Evolutionary conservation across 805 yeast genomes (phyloP), one percentile per base, ranked within the genome.

Genomic region (Saccharomycopsis sp.): DNA sequence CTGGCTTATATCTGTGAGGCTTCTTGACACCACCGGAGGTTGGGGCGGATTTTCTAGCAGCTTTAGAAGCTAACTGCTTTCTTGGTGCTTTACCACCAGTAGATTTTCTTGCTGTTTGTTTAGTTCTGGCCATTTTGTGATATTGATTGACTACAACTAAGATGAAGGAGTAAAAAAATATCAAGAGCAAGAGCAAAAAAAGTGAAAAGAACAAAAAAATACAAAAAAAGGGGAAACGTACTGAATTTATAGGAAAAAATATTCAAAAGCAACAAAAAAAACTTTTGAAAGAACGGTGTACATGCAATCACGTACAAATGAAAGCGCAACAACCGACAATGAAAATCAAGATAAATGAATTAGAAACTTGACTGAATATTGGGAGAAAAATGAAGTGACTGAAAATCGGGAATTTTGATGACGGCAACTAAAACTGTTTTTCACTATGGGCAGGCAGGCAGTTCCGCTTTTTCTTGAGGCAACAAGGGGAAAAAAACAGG

Each of bases 41-140:
- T 75, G 91, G 90, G 60, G 91, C 91, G 51, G 91, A 85, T 77
- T 87, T 87, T 79, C 94, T 83, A 67, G 94, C 92, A 65, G 91
- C 92, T 82, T 87, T 87, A 64, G 94, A 87, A 64, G 94, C 92
- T 70, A 88, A 82, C 74, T 86, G 91, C 80, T 87, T 87, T 82
- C 95, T 85, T 79, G 95, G 95, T 60, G 92, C 92, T 77, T 87
- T 87, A 76, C 95, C 95, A 78, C 91, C 91, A 66, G 94, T 86
- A 66, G 91, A 86, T 78, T 87, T 87, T 82, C 91, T 84, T 68
- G 92, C 90, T 62, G 89, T 85, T 79, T 87, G 91, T 76, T 87
- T 87, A 66, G 91, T 87, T 82, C 91, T 84, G 70, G 91, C 91
- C 91, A 85, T 85, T 71, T 59, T 71, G 16, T 44, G 18, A 44